Evolutionary conservation across 1,139 yeast genomes (phyloP).

Genomic region (Suhomyces wounanorum): DNA sequence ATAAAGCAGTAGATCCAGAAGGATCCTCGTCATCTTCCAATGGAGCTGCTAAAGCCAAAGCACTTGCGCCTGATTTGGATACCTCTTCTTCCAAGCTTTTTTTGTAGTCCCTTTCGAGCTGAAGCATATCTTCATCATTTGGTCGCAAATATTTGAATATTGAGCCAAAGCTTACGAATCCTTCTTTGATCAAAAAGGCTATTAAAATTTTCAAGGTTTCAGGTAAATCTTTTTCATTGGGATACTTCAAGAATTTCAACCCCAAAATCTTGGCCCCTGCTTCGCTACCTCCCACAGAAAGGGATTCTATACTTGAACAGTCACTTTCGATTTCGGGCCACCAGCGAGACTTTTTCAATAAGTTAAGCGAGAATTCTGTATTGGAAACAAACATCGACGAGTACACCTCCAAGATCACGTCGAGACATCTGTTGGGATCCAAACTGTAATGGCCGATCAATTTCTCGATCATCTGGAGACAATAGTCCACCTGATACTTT

Average conservation of each 20-base stretch:
- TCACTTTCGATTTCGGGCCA: slow-evolving; percentile 57
- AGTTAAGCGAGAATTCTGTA: slow-evolving; percentile 46
- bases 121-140: slow-evolving; percentile 38
- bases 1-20: slow-evolving; percentile 6
- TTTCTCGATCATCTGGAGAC: slow-evolving; percentile 54
- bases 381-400: slow-evolving; percentile 47
- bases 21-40: slow-evolving; percentile 64
- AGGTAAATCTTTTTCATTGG: slow-evolving; percentile 36
- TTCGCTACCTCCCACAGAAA: slow-evolving; percentile 51
- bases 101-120: slow-evolving; percentile 49
- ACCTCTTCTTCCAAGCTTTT: slow-evolving; percentile 62
- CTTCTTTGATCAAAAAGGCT: slow-evolving; percentile 65
- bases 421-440: slow-evolving; percentile 75
- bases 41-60: slow-evolving; percentile 87
- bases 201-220: slow-evolving; percentile 50
- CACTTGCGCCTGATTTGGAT: slow-evolving; percentile 68
- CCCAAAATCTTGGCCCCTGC: slow-evolving; percentile 63
- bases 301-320: slow-evolving; percentile 27
- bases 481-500: slow-evolving; percentile 43
- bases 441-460: slow-evolving; percentile 76
- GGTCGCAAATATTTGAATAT: slow-evolving; percentile 62
- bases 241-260: slow-evolving; percentile 47
- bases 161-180: slow-evolving; percentile 65
- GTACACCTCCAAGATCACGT: slow-evolving; percentile 57
- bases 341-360: slow-evolving; percentile 59